Evolutionary conservation across 768 basidiomycete genomes (phyloP).

Genomic region (Leccinum boreale): DNA sequence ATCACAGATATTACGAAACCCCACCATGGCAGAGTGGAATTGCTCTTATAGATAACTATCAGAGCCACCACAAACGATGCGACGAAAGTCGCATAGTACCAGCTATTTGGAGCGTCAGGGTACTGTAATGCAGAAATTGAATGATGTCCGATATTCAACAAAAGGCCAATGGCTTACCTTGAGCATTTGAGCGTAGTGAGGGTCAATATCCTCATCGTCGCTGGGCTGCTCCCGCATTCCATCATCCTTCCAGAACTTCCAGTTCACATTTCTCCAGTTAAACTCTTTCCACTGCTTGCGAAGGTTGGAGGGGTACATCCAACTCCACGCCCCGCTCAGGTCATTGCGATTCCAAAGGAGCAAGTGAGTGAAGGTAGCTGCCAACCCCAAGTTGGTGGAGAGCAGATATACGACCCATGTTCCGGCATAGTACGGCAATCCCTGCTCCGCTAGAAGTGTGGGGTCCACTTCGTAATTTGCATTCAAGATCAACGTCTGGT

Average conservation of each 20-base stretch:
- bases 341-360: constrained; percentile 53
- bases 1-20: constrained; percentile 52
- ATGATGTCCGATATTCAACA: background rate
- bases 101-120: constrained; percentile 31
- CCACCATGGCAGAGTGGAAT: constrained; percentile 60
- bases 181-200: constrained; percentile 53
- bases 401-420: constrained; percentile 23
- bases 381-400: constrained; percentile 29
- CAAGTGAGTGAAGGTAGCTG: constrained; percentile 52
- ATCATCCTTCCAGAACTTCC: constrained; percentile 34
- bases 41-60: constrained; percentile 50
- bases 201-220: constrained; percentile 43
- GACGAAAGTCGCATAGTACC: constrained; percentile 30
- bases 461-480: constrained; percentile 49
- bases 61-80: constrained; percentile 48
- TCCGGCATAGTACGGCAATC: constrained; percentile 30
- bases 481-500: constrained; percentile 53
- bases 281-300: constrained; percentile 22
- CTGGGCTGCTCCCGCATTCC: constrained; percentile 26
- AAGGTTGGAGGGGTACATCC: constrained; percentile 36
- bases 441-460: constrained; percentile 43
- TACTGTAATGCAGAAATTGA: constrained; percentile 21
- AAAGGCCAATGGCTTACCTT: constrained; percentile 17
- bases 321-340: constrained; percentile 44
- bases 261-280: constrained; percentile 34